These are phyloP conservation scores for Neonectria ditissima DNA, from an alignment of 2,329 filamentous ascomycete species.

Conservation along the genomic window DNA sequence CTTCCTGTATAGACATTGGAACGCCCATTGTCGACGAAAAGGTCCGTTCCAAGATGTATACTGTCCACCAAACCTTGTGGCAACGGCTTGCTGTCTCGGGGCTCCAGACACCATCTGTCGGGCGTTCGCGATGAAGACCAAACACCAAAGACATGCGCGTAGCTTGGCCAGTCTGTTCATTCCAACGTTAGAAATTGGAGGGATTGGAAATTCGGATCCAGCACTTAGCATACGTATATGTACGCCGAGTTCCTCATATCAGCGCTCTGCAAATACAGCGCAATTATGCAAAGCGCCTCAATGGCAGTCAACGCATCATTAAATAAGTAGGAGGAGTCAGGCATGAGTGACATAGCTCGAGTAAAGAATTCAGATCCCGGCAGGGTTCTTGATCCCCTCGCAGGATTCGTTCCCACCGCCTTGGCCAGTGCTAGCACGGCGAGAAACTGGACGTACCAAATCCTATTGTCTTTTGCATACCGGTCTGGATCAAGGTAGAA, in stretches of 20 bases:
- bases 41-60: conserved; percentile 21
- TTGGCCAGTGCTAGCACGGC: conserved; percentile 17
- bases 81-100: conserved; percentile 17
- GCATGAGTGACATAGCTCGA: conserved; percentile 26
- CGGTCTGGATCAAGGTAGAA: conserved; percentile 16
- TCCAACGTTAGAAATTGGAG: no score
- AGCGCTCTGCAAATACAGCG: conserved; percentile 23
- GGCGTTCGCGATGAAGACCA: conserved; percentile 21
- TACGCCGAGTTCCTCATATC: conserved; percentile 26
- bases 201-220: no score
- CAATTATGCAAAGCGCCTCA: conserved; percentile 21
- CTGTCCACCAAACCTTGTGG: conserved; percentile 27
- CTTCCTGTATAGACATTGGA: conserved; percentile 23
- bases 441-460: conserved; percentile 25
- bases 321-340: conserved; percentile 23
- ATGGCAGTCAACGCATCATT: conserved; percentile 24
- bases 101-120: conserved; percentile 20
- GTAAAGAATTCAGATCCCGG: conserved; percentile 19
- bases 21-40: conserved; percentile 23
- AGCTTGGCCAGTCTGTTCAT: conserved; percentile 16
- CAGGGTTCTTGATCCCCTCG: conserved; percentile 12
- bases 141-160: conserved; percentile 26
- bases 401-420: conserved; percentile 17
- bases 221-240: conserved; percentile 11
- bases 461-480: conserved; percentile 8